Evolutionary conservation across 2,329 filamentous ascomycete species (phyloP), one percentile per base, ranked within the genome.

Genomic region (Hymenoscyphus infarciens): DNA sequence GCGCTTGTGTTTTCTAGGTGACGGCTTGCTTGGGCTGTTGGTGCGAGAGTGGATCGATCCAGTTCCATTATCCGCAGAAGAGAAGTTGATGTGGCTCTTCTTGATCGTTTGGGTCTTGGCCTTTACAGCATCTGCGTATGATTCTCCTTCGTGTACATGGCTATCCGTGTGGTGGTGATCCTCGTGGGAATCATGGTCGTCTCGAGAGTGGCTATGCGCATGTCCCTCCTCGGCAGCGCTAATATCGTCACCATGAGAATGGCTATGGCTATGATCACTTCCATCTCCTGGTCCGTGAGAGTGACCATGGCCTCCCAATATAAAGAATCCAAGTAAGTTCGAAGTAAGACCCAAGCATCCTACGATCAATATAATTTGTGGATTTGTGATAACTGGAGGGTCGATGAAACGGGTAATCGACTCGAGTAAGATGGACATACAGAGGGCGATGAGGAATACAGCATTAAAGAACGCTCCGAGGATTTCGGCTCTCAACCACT

Each of bases 401-500:
- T 98, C 92, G 73, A 98, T 83, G 70, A 99, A 90, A 73, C 95
- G 89, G 71, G 93, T 92, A 64, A 97, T 84, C 16, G 95, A 95
- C 77, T 99, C 95, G 71, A 99, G 87, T 73, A 98, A 90, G 76
- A 99, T 99, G 58, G 94, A 96, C 62, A 99, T 82, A 78, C 95
- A 99, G 8, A 99, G 85, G 7, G 95, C 95, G 73, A 99, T 95
- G 54, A 99, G 83, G 80, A 99, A 99, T 55, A 98, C 94, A 69
- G 95, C 95, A 73, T 99, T 99, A 78, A 98, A 91, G 71, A 98
- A 88, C 56, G 95, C 95, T 73, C 95, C 95, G 5, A 99, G 83
- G 11, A 96, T 98, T 81, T 99, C 95, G 39, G 95, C 95, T 70
- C 95, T 91, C 81, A 98, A 89, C 91, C 93, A 99, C 90, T 94